Evolutionary conservation across 1,139 yeast species (phyloP).

Genomic region (Suhomyces chickasaworum): DNA sequence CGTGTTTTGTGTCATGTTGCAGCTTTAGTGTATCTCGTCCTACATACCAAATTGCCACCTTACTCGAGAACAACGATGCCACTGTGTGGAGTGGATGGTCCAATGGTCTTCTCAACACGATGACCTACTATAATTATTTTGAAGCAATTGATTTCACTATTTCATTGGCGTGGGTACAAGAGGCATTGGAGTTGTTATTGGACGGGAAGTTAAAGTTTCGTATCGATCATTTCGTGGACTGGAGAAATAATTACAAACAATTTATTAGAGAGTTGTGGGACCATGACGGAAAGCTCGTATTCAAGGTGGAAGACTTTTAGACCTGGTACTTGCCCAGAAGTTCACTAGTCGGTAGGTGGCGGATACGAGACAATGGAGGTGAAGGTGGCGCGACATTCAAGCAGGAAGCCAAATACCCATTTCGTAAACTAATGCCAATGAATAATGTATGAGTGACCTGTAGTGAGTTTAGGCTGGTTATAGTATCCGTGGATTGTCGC

Average conservation of each 20-base stretch:
- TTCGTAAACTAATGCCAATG: neutral
- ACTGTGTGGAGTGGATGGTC: slow-evolving; percentile 45
- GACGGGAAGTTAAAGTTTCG: slow-evolving; percentile 33
- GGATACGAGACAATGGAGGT: neutral
- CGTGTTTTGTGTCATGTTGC: slow-evolving; percentile 43
- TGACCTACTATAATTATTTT: slow-evolving; percentile 38
- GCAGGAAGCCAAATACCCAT: neutral
- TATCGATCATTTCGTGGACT: slow-evolving; percentile 37
- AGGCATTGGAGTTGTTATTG: slow-evolving; percentile 34
- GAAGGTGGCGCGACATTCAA: neutral
- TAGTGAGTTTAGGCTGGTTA: neutral
- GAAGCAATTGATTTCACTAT: slow-evolving; percentile 35
- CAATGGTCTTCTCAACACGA: slow-evolving; percentile 30
- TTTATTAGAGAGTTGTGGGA: slow-evolving; percentile 29
- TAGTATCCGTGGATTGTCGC: neutral
- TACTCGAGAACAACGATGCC: slow-evolving; percentile 25
- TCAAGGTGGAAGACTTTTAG: slow-evolving; percentile 43
- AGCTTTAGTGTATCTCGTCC: slow-evolving; percentile 35
- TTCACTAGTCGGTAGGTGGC: no score
- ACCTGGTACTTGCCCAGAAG: neutral
- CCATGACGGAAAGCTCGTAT: slow-evolving; percentile 40
- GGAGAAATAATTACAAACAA: slow-evolving; percentile 40
- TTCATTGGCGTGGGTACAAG: slow-evolving; percentile 34
- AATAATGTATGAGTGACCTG: neutral
- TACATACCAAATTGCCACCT: slow-evolving; percentile 36